A percentile compares a stretch with the other conserved stretches of the same genome.
Conservation (phyloP, 257 asterid genomes). For the Gentiana dahurica region DNA sequence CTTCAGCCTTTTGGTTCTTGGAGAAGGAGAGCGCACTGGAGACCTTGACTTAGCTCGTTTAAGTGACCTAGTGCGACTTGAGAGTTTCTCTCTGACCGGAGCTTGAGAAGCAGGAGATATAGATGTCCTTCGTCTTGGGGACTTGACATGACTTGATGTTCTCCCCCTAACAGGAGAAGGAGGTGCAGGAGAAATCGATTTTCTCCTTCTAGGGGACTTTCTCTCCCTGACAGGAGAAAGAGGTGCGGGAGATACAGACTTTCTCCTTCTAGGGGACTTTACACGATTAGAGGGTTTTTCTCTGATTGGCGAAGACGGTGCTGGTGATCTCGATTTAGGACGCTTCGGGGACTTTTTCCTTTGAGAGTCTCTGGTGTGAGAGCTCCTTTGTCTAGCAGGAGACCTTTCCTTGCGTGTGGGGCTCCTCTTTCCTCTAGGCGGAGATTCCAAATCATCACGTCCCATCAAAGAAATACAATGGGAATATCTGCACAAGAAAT, state of each 20-base stretch:
- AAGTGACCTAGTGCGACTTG: conserved; percentile 37
- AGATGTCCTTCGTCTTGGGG: conserved; percentile 36
- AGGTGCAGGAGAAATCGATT: conserved; percentile 38
- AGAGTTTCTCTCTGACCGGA: conserved; percentile 28
- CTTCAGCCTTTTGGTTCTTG: conserved; percentile 59
- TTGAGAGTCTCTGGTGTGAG: conserved; percentile 22
- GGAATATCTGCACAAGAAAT: too few species aligned
- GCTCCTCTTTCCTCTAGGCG: conserved; percentile 42
- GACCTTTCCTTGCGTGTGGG: conserved; percentile 31
- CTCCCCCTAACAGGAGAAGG: conserved; percentile 45
- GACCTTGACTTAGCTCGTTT: conserved; percentile 33
- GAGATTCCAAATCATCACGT: conserved; percentile 45
- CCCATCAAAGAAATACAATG: conserved; percentile 31
- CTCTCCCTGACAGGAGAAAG: conserved; percentile 41
- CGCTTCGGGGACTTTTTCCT: conserved; percentile 61
- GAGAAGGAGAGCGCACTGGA: conserved; percentile 50
- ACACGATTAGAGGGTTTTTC: conserved; percentile 31
- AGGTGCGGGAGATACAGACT: conserved; percentile 38
- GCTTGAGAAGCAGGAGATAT: conserved; percentile 39
- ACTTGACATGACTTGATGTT: conserved; percentile 27
- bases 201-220: conserved; percentile 40
- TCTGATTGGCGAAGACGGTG: conserved; percentile 26
- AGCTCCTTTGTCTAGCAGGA: too few species aligned
- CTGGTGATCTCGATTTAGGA: conserved; percentile 33
- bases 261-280: conserved; percentile 40